Evolutionary conservation across 371 early-diverging fungal species (phyloP).

Genomic region (Mucor racemosus): DNA sequence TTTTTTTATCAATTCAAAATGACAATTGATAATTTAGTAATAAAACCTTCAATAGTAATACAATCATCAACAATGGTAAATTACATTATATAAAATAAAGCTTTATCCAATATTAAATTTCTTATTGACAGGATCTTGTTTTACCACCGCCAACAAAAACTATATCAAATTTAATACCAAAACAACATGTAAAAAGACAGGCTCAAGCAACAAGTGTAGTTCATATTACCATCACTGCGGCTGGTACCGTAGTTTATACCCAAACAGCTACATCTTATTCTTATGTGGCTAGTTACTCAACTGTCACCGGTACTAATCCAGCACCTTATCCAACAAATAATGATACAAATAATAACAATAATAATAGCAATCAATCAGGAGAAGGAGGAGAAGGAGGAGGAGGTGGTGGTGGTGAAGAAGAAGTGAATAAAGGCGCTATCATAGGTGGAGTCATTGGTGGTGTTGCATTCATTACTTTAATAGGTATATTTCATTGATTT

Average conservation of each 20-base stretch:
- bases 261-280: slow-evolving; percentile 34
- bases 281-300: slow-evolving; percentile 23
- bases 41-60: background rate
- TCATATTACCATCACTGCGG: slow-evolving; percentile 26
- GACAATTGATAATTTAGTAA: no score
- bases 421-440: slow-evolving; percentile 15
- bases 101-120: no score
- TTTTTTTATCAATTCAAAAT: background rate
- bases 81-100: no score
- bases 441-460: slow-evolving; percentile 24
- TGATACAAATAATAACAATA: background rate
- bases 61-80: background rate
- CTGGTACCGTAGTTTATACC: slow-evolving; percentile 31
- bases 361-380: background rate
- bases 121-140: background rate
- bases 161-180: background rate
- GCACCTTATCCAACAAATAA: slow-evolving; percentile 1
- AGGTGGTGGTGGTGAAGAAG: background rate
- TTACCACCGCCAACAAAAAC: background rate
- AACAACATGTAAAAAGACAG: background rate
- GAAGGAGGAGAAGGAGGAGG: background rate
- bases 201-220: slow-evolving; percentile 17
- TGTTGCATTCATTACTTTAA: slow-evolving; percentile 18
- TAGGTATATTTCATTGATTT: slow-evolving; percentile 9
- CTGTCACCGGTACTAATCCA: background rate